Conservation (phyloP, 164 flowering plant species). For the Dillenia suffruticosa region DNA sequence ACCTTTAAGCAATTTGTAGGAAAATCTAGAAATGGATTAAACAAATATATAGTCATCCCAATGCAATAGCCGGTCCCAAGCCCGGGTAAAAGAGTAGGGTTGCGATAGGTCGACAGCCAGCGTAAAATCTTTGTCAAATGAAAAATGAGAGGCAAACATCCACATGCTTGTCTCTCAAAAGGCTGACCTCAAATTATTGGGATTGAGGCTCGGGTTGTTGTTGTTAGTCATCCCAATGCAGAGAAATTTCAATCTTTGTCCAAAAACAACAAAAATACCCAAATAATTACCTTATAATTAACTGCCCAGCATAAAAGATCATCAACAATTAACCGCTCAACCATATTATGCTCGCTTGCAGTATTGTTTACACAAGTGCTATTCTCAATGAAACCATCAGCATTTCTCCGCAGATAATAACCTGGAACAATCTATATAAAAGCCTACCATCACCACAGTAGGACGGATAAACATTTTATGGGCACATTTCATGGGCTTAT, state of each 20-base stretch:
- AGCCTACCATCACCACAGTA: constrained; percentile 9
- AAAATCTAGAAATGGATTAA: no score
- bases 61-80: no score
- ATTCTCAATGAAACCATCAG: constrained; percentile 77
- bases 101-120: no score
- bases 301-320: constrained; percentile 84
- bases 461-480: background rate
- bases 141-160: no score
- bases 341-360: constrained; percentile 97
- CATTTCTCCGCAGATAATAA: constrained; percentile 77
- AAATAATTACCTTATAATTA: constrained; percentile 65
- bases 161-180: no score
- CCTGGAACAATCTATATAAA: constrained; percentile 88
- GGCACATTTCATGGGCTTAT: background rate
- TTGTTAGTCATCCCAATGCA: no score
- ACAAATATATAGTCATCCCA: no score
- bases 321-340: constrained; percentile 79
- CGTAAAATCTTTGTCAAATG: no score
- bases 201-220: no score
- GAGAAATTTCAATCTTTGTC: background rate
- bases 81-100: no score
- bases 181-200: no score
- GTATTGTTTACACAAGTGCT: constrained; percentile 88
- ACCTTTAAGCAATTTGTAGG: no score
- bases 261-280: background rate